A percentile compares a stretch with the other conserved stretches of the same genome.
Conservation (phyloP, 2,329 filamentous ascomycete species). For the Coniochaeta prunicola region DNA sequence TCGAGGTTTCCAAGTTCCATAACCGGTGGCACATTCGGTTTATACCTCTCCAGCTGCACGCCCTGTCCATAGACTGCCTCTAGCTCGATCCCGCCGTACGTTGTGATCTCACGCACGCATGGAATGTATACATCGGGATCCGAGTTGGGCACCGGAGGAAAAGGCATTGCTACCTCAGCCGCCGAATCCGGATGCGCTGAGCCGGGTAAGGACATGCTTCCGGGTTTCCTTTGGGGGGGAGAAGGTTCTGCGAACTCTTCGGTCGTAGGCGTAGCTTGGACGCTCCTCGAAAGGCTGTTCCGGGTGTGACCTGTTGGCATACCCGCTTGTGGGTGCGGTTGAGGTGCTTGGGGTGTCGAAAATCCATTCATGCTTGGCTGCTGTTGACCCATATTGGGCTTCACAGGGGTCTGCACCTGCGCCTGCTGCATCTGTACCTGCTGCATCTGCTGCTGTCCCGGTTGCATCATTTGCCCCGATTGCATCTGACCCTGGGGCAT, state of each 20-base stretch:
- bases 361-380: slow-evolving; percentile 43
- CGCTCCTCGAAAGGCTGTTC: slow-evolving; percentile 44
- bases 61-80: slow-evolving; percentile 57
- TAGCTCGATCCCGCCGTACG: slow-evolving; percentile 67
- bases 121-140: slow-evolving; percentile 49
- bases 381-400: slow-evolving; percentile 34
- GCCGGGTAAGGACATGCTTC: slow-evolving; percentile 33
- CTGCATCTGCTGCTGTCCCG: slow-evolving; percentile 34
- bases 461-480: slow-evolving; percentile 30
- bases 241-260: slow-evolving; percentile 36
- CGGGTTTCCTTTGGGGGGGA: slow-evolving; percentile 33
- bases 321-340: slow-evolving; percentile 36
- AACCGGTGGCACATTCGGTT: slow-evolving; percentile 67
- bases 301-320: slow-evolving; percentile 35
- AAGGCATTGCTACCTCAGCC: slow-evolving; percentile 16
- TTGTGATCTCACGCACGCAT: slow-evolving; percentile 45
- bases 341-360: slow-evolving; percentile 32
- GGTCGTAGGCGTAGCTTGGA: slow-evolving; percentile 35
- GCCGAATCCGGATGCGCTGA: slow-evolving; percentile 21
- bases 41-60: slow-evolving; percentile 57
- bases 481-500: slow-evolving; percentile 26
- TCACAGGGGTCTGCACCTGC: slow-evolving; percentile 32
- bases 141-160: slow-evolving; percentile 27
- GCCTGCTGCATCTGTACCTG: slow-evolving; percentile 20
- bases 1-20: slow-evolving; percentile 83